Percentiles rank a stretch among this genome's conserved stretches.
These are phyloP conservation scores for Clonostachys rhizophaga DNA, from an alignment of 2,329 filamentous ascomycete species.

Conservation along the genomic window DNA sequence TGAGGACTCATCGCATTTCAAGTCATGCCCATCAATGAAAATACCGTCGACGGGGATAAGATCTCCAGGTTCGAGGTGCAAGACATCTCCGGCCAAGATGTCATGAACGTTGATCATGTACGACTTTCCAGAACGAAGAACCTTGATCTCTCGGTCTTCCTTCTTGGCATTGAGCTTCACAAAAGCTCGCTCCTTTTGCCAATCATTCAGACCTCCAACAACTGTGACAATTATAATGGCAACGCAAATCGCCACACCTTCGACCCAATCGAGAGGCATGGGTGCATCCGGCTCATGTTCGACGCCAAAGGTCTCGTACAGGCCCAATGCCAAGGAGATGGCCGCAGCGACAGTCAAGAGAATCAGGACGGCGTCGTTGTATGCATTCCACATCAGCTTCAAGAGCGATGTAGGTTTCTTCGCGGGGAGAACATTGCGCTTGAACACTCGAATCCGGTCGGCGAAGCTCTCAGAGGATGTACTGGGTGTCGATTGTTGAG, in stretches of 20 bases:
- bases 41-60: slow-evolving; percentile 68
- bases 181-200: slow-evolving; percentile 65
- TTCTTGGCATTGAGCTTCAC: slow-evolving; percentile 58
- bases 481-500: not conserved
- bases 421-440: slow-evolving; percentile 56
- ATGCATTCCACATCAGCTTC: slow-evolving; percentile 60
- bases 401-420: slow-evolving; percentile 59
- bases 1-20: slow-evolving; percentile 68
- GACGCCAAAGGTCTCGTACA: slow-evolving; percentile 60
- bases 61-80: slow-evolving; percentile 66
- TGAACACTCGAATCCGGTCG: slow-evolving; percentile 54
- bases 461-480: slow-evolving; percentile 12
- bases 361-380: slow-evolving; percentile 66
- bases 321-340: slow-evolving; percentile 60
- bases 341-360: slow-evolving; percentile 61
- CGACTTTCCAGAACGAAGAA: slow-evolving; percentile 61
- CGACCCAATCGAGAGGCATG: slow-evolving; percentile 55
- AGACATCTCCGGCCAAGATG: slow-evolving; percentile 64
- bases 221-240: slow-evolving; percentile 61
- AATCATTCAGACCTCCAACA: slow-evolving; percentile 61
- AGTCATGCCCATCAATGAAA: slow-evolving; percentile 49
- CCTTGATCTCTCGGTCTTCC: slow-evolving; percentile 61
- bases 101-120: slow-evolving; percentile 61
- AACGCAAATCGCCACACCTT: slow-evolving; percentile 62
- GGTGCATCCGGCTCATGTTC: slow-evolving; percentile 34